A percentile compares a stretch with the other conserved stretches of the same genome.
Evolutionary conservation across 805 yeast genomes (phyloP).

Genomic region (Metschnikowia drakensbergensis): DNA sequence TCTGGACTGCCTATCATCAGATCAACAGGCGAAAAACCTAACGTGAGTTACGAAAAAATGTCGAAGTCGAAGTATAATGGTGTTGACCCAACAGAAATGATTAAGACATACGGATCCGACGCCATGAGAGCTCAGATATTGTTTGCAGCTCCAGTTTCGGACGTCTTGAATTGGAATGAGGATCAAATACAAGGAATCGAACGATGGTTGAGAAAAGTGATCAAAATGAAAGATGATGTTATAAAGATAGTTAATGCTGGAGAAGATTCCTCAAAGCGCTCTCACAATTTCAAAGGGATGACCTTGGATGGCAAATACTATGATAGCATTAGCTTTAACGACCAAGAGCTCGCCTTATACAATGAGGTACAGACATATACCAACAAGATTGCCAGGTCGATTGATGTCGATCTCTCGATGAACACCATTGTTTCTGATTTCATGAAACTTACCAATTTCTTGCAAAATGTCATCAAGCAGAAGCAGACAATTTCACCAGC

Average conservation of each 20-base stretch:
- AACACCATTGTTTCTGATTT: conserved; percentile 87
- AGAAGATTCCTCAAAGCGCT: not conserved
- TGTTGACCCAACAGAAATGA: conserved; percentile 80
- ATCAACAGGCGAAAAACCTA: conserved; percentile 50
- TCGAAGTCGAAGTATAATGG: conserved; percentile 95
- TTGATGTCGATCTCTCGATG: conserved; percentile 55
- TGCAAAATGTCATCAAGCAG: conserved; percentile 38
- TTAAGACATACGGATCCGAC: conserved; percentile 80
- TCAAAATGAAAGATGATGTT: conserved; percentile 21
- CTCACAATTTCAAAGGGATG: conserved; percentile 16
- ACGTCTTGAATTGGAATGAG: conserved; percentile 87
- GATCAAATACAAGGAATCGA: conserved; percentile 79
- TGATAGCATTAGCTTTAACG: conserved; percentile 26
- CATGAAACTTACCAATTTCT: conserved; percentile 69
- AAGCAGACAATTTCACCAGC: conserved; percentile 29
- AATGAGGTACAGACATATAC: conserved; percentile 51
- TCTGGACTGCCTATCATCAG: conserved; percentile 43
- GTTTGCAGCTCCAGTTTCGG: conserved; percentile 86
- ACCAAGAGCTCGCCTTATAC: conserved; percentile 52
- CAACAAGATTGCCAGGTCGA: conserved; percentile 53
- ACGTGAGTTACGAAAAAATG: conserved; percentile 80
- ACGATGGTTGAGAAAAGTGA: conserved; percentile 73
- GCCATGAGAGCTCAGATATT: conserved; percentile 90
- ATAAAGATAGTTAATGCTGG: conserved; percentile 17
- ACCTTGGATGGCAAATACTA: conserved; percentile 19